Evolutionary conservation across 441 rosid genomes (phyloP).

Genomic region (Raphanus hybrid): DNA sequence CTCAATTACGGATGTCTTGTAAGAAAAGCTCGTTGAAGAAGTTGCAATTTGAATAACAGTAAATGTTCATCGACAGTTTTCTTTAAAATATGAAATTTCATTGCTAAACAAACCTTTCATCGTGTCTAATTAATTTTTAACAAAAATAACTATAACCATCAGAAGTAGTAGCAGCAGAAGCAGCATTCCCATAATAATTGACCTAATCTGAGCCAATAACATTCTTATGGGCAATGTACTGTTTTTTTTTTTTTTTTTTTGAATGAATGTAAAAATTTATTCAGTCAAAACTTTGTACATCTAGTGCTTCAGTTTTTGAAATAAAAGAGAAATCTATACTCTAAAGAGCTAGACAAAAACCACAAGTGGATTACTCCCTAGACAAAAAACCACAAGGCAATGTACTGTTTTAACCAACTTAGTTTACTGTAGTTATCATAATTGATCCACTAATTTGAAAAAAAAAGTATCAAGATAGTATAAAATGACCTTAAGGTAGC

Average conservation of each 20-base stretch:
- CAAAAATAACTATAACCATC: neutral
- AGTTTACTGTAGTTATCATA: neutral
- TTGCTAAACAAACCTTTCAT: neutral
- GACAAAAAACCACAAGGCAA: too few species aligned
- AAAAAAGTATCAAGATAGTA: neutral
- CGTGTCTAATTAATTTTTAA: neutral
- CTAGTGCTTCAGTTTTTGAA: too few species aligned
- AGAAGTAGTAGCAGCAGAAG: neutral
- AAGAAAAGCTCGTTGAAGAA: neutral
- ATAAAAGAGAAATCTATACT: too few species aligned
- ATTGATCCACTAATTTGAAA: neutral
- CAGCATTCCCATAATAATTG: neutral
- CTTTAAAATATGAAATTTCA: neutral
- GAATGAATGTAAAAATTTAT: too few species aligned
- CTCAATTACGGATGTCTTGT: neutral
- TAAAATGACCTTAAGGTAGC: neutral
- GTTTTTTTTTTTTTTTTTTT: neutral
- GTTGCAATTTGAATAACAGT: neutral
- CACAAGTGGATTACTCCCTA: too few species aligned
- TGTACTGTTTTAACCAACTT: neutral
- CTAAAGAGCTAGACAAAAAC: too few species aligned
- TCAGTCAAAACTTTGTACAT: too few species aligned
- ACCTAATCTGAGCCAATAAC: neutral
- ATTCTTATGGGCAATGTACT: neutral
- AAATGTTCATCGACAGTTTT: neutral